These are phyloP conservation scores for Acer yangbiense DNA, from an alignment of 345 rosid species.

Conservation along the genomic window DNA sequence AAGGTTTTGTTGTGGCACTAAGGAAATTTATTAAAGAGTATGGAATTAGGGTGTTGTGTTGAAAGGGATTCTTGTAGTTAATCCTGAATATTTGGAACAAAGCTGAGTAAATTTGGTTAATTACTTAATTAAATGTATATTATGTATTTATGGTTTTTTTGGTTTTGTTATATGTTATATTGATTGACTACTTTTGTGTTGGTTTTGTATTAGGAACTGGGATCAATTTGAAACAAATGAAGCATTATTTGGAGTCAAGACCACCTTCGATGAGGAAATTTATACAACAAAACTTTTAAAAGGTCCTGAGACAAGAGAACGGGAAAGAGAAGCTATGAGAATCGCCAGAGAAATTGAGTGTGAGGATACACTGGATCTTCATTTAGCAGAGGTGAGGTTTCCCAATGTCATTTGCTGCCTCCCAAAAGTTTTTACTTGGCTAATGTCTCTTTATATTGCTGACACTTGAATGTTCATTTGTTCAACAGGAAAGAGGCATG, in stretches of 20 bases:
- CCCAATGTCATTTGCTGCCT: slow-evolving; percentile 15
- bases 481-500: slow-evolving; percentile 81
- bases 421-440: slow-evolving; percentile 4
- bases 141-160: neutral
- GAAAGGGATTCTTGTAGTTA: neutral
- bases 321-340: slow-evolving; percentile 78
- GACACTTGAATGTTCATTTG: slow-evolving; percentile 20
- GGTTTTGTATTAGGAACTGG: slow-evolving; percentile 59
- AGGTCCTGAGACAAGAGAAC: slow-evolving; percentile 58
- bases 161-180: slow-evolving; percentile 6
- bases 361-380: slow-evolving; percentile 82
- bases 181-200: neutral
- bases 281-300: slow-evolving; percentile 85
- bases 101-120: neutral
- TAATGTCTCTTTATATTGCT: slow-evolving; percentile 10
- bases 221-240: slow-evolving; percentile 84
- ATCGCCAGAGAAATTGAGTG: slow-evolving; percentile 95
- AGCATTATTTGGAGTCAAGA: slow-evolving; percentile 79
- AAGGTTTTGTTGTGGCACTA: neutral
- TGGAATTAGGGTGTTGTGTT: neutral
- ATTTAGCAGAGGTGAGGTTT: slow-evolving; percentile 81
- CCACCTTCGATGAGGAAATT: slow-evolving; percentile 86
- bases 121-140: neutral
- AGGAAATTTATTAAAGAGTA: neutral
- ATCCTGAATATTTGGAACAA: neutral